These are phyloP conservation scores for Aspergillus sp. DNA, from an alignment of 2,329 filamentous ascomycete genomes.

Conservation along the genomic window DNA sequence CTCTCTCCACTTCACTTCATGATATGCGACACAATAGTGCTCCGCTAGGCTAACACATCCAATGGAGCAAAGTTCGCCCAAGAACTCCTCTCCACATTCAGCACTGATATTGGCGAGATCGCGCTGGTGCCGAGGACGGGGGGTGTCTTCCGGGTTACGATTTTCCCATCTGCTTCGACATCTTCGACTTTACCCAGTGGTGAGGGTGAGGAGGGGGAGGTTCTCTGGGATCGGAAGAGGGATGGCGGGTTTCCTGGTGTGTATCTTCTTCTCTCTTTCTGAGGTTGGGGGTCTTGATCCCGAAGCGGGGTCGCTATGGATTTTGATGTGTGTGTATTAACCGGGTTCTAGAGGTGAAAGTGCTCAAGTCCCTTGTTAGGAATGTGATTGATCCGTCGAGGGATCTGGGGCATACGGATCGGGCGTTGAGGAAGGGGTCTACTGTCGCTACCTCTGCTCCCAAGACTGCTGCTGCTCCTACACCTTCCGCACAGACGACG, in stretches of 20 bases:
- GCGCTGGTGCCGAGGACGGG: slow-evolving; percentile 84
- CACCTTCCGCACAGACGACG: not conserved
- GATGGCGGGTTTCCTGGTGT: slow-evolving; percentile 85
- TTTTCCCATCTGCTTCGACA: slow-evolving; percentile 46
- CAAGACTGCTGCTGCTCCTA: not conserved
- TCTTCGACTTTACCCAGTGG: not conserved
- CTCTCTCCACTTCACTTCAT: not conserved
- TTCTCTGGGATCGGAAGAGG: slow-evolving; percentile 85
- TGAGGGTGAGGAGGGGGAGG: slow-evolving; percentile 34
- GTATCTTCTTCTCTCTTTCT: slow-evolving; percentile 15
- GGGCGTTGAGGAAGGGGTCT: slow-evolving; percentile 42
- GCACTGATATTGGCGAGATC: slow-evolving; percentile 80
- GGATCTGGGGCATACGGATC: slow-evolving; percentile 81
- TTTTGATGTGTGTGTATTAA: not conserved
- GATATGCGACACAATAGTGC: not conserved
- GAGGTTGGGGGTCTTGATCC: not conserved
- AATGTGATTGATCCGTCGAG: slow-evolving; percentile 79
- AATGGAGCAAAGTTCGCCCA: slow-evolving; percentile 73
- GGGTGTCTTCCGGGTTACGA: slow-evolving; percentile 77
- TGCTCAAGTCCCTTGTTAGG: slow-evolving; percentile 81
- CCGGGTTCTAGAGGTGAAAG: slow-evolving; percentile 72
- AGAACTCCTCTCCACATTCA: slow-evolving; percentile 93
- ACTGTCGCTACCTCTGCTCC: not conserved
- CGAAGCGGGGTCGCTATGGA: too few species aligned
- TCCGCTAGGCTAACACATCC: not conserved